A percentile compares a stretch with the other conserved stretches of the same genome.
These are phyloP conservation scores for Penicillium egyptiacum DNA, from an alignment of 495 filamentous ascomycete genomes.

Conservation along the genomic window DNA sequence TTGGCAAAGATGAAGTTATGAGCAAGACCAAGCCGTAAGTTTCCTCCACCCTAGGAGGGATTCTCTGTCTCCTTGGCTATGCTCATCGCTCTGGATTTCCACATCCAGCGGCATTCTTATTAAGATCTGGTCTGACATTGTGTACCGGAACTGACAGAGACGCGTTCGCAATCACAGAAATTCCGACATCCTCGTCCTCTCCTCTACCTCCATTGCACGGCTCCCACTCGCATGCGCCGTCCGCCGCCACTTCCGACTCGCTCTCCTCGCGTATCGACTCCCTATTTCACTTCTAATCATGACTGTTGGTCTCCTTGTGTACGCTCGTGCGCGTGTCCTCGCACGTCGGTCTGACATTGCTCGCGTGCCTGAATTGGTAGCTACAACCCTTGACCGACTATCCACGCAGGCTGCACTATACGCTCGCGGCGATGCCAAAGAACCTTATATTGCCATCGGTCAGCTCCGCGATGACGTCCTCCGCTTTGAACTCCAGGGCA, in stretches of 20 bases:
- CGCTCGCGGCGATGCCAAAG: constrained; percentile 61
- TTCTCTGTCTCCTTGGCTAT: constrained; percentile 13
- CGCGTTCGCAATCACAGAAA: constrained; percentile 67
- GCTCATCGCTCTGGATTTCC: constrained; percentile 20
- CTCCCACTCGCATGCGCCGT: constrained; percentile 84
- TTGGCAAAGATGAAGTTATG: constrained; percentile 76
- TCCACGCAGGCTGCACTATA: constrained; percentile 77
- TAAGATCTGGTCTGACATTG: constrained; percentile 49
- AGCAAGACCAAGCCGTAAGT: constrained; percentile 76
- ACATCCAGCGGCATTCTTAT: constrained; percentile 22
- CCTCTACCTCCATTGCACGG: constrained; percentile 76
- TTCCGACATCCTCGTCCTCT: constrained; percentile 56
- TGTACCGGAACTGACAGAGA: constrained; percentile 73
- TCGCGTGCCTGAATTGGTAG: constrained; percentile 75
- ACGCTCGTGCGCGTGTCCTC: constrained; percentile 56
- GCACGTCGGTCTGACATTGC: constrained; percentile 62
- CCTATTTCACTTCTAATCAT: constrained; percentile 73
- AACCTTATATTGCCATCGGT: constrained; percentile 78
- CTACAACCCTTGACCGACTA: constrained; percentile 77
- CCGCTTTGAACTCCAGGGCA: constrained; percentile 72
- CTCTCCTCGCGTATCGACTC: constrained; percentile 94
- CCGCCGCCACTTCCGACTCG: constrained; percentile 85
- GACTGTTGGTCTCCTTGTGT: constrained; percentile 48
- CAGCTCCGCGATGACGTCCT: constrained; percentile 92
- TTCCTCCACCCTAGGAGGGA: constrained; percentile 36